phyloP scores from a whole-genome alignment of 164 flowering plant genomes.

The Liriodendron chinense region DNA sequence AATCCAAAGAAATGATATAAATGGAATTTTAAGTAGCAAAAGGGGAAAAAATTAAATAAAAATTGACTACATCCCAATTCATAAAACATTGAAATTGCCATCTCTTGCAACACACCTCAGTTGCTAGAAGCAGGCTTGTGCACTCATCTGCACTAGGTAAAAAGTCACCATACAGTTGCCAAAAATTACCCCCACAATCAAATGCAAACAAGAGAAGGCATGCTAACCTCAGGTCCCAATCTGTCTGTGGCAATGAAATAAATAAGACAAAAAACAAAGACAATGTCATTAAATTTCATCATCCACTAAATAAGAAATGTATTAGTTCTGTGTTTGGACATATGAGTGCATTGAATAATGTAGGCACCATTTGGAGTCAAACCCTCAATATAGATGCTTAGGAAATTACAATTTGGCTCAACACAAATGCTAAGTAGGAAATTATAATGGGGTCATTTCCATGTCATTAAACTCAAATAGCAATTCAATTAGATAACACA shows the following conservation, averaged over 20 bases:
- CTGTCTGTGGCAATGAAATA: constrained; percentile 61
- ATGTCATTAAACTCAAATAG: no score
- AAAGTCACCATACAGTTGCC: constrained; percentile 94
- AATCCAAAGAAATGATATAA: neutral
- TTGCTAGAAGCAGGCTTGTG: constrained; percentile 84
- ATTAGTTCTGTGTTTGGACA: neutral
- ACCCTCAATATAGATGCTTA: neutral
- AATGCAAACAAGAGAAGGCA: constrained; percentile 88
- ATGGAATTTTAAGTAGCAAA: neutral
- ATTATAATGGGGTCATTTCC: no score
- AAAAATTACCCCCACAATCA: constrained; percentile 82
- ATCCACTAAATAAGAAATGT: neutral
- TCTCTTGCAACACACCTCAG: constrained; percentile 49
- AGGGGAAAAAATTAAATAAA: neutral
- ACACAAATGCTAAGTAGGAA: neutral
- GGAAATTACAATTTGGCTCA: neutral
- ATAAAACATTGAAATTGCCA: neutral
- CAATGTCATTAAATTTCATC: neutral
- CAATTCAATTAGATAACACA: no score
- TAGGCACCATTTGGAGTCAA: neutral
- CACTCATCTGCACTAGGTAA: constrained; percentile 82
- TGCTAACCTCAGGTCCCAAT: constrained; percentile 97
- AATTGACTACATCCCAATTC: neutral
- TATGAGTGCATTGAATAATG: neutral
- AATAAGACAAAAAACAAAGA: constrained; percentile 10